Evolutionary conservation across 108 stramenopile genomes (phyloP).

Genomic region (Schizochytrium sp.): DNA sequence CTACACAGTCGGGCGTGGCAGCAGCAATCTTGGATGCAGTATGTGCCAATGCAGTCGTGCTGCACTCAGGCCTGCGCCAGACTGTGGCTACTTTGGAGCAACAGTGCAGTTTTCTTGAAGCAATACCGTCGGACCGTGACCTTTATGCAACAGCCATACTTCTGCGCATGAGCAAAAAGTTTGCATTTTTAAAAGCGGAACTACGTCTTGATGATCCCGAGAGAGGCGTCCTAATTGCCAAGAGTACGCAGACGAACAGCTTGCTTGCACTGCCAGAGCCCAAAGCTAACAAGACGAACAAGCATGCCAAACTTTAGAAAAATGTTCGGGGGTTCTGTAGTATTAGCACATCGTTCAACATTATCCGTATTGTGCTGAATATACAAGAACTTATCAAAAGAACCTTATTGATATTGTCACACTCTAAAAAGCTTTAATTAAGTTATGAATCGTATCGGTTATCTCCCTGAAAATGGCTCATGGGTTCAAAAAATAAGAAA

Average conservation of each 20-base stretch:
- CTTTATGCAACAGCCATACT: constrained; percentile 12
- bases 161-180: neutral
- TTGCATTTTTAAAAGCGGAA: constrained; percentile 22
- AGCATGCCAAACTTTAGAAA: neutral
- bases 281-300: neutral
- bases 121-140: neutral
- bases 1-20: constrained; percentile 12
- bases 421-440: too few relatives aligned
- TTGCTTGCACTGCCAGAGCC: neutral
- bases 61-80: neutral
- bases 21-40: neutral
- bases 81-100: constrained; percentile 24
- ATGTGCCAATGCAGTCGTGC: constrained; percentile 37
- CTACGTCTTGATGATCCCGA: neutral
- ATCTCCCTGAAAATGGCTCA: too few relatives aligned
- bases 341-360: too few relatives aligned
- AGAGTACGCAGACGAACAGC: neutral
- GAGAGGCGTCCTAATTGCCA: neutral
- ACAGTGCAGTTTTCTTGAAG: neutral
- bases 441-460: too few relatives aligned
- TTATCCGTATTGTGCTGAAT: too few relatives aligned
- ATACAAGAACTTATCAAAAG: too few relatives aligned
- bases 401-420: too few relatives aligned
- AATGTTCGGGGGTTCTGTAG: too few relatives aligned
- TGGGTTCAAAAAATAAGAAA: too few relatives aligned